phyloP scores from a whole-genome alignment of 345 rosid species.

The Euphorbia tirucalli region DNA sequence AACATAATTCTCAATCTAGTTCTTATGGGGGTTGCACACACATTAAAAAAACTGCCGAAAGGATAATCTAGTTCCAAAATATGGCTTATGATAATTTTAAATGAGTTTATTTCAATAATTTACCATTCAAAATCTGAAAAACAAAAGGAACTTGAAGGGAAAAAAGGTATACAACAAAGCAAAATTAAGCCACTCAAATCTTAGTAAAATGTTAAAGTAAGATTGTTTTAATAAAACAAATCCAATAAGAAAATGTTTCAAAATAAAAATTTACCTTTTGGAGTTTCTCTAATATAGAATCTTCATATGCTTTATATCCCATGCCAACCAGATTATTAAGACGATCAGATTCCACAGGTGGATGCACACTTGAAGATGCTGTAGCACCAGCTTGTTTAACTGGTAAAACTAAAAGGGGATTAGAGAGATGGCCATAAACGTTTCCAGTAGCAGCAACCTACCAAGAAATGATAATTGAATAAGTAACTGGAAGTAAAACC shows the following conservation, averaged over 20 bases:
- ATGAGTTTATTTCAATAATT: neutral
- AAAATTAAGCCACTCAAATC: neutral
- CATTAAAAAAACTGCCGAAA: neutral
- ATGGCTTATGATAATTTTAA: neutral
- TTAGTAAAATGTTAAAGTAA: neutral
- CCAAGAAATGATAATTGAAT: slow-evolving; percentile 11
- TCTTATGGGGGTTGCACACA: neutral
- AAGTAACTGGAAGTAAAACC: neutral
- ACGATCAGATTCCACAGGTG: slow-evolving; percentile 43
- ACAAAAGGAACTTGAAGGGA: neutral
- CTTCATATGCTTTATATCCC: slow-evolving; percentile 75
- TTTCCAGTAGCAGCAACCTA: slow-evolving; percentile 70
- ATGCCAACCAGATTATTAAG: slow-evolving; percentile 59
- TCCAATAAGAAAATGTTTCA: neutral
- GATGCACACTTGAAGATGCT: slow-evolving; percentile 36
- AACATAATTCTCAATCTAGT: no score
- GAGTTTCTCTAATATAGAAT: slow-evolving; percentile 61
- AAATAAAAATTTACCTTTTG: slow-evolving; percentile 38
- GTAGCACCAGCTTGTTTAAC: slow-evolving; percentile 48
- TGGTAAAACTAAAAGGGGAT: slow-evolving; percentile 76
- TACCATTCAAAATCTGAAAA: neutral
- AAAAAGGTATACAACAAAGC: neutral
- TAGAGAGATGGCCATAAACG: slow-evolving; percentile 59
- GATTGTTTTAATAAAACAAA: neutral
- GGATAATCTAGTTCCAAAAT: neutral